Evolutionary conservation across 139 green algal genomes (phyloP).

Genomic region (Zygnema cylindricum): DNA sequence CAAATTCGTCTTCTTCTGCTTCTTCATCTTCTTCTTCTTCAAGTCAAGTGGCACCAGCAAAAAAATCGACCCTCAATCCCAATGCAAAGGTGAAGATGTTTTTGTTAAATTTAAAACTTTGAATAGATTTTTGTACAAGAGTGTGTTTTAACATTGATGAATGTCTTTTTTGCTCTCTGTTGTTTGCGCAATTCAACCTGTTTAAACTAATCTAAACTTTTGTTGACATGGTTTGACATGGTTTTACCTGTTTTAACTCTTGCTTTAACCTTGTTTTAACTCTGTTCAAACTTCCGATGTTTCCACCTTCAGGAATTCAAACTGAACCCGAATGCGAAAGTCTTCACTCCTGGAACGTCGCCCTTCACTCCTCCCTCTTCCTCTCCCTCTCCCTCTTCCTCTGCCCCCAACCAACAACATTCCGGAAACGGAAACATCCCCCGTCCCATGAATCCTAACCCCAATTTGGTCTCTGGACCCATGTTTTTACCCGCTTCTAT

Average conservation of each 20-base stretch:
- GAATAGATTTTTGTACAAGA: too few relatives aligned
- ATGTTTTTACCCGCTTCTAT: background rate
- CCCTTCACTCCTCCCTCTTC: conserved; percentile 3
- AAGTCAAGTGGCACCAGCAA: background rate
- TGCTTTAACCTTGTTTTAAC: too few relatives aligned
- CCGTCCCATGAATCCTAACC: background rate
- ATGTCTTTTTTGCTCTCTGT: too few relatives aligned
- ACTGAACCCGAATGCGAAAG: conserved; percentile 51
- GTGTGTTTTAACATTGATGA: too few relatives aligned
- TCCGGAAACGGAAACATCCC: background rate
- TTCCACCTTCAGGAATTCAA: conserved; percentile 42
- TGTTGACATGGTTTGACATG: too few relatives aligned
- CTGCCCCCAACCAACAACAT: background rate
- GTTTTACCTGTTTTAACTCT: too few relatives aligned
- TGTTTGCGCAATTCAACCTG: too few relatives aligned
- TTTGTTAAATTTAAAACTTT: too few relatives aligned
- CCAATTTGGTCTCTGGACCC: background rate
- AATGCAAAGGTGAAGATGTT: background rate
- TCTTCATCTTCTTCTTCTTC: conserved; percentile 4
- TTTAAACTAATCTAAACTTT: too few relatives aligned
- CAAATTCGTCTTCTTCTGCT: background rate
- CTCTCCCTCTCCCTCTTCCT: background rate
- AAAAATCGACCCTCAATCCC: conserved; percentile 17
- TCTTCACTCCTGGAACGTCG: conserved; percentile 31
- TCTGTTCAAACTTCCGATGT: too few relatives aligned